These are phyloP conservation scores for Ceratobasidium sp. DNA, from an alignment of 1,284 basidiomycete species.

Conservation along the genomic window DNA sequence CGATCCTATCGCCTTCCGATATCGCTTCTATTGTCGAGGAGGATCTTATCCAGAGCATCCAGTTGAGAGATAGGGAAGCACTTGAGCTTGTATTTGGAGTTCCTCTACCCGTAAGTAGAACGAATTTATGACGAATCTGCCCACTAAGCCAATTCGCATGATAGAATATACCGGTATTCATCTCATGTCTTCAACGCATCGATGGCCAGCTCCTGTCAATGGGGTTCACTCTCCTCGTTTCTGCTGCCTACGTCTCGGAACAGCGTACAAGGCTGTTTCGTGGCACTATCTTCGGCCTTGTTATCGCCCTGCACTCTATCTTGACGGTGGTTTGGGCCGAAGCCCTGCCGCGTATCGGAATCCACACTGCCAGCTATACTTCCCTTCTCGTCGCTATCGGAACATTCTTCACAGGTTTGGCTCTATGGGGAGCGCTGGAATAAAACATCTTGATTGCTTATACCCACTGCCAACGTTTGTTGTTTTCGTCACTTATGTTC, in stretches of 20 bases:
- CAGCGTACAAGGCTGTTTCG: conserved; percentile 24
- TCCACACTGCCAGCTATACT: conserved; percentile 45
- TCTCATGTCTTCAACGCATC: conserved; percentile 75
- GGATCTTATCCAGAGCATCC: conserved; percentile 70
- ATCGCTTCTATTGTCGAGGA: conserved; percentile 53
- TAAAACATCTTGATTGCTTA: not conserved
- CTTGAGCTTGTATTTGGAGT: conserved; percentile 78
- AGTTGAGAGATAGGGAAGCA: conserved; percentile 51
- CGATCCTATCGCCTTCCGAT: conserved; percentile 12
- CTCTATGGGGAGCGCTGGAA: conserved; percentile 44
- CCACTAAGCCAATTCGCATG: not conserved
- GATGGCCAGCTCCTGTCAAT: conserved; percentile 74
- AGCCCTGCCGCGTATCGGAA: conserved; percentile 43
- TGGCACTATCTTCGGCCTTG: conserved; percentile 18
- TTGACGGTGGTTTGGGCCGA: conserved; percentile 45
- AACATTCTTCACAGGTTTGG: conserved; percentile 45
- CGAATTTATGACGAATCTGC: not conserved
- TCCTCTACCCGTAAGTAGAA: conserved; percentile 69
- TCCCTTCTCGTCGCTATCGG: conserved; percentile 45
- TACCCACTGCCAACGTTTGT: not conserved
- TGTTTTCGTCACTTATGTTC: conserved; percentile 7
- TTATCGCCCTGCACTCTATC: conserved; percentile 33
- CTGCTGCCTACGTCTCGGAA: conserved; percentile 64
- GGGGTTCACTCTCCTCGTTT: conserved; percentile 70
- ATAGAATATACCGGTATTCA: conserved; percentile 77